Evolutionary conservation across 768 basidiomycete species (phyloP), one percentile per base, ranked within the genome.

Genomic region (Russula brevipes): DNA sequence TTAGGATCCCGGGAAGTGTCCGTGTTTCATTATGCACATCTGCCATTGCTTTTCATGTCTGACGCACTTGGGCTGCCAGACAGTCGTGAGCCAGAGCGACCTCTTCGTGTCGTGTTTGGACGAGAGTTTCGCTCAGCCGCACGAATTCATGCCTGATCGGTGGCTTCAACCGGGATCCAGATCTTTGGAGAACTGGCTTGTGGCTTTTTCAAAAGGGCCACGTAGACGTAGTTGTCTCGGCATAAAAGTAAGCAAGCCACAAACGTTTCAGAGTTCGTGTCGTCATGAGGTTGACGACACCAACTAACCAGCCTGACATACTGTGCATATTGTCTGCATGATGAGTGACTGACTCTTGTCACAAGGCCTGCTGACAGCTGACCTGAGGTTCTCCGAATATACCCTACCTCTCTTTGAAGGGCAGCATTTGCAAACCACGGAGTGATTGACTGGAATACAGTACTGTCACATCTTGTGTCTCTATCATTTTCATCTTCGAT

Each of bases 131-230:
- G 24, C 49, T 33, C 64, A 41, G 7, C 68, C 68, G 4, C 24
- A 53, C 17, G 59, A 51, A 0, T 69, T 69, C 19, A 49, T 56
- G 17, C 68, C 68, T 35, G 68, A 69, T 14, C 41, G 68, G n/a
- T 69, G 68, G 68, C 59, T 66, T 12, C 52, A 53, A 16, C 39
- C 55, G 7, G 68, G 51, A 17, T 57, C 64, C 0, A 49, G 51
- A 14, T 53, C 44, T 2, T 54, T 69, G n/a, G 69, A 69, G 3
- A 51, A 44, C 30, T 66, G 61, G 36, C 47, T 69, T 3, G 59
- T 69, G 11, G 33, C 19, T 5, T 69, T 69, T 33, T 69, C 69
- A n/a, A 1, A 69, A 64, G 38, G 69, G 69, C 68, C 68, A 5
- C 58, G 68, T 6, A 63, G 63, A 19, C n/a, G n/a, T n/a, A n/a